phyloP scores from a whole-genome alignment of 129 eudicot genomes.

The Escallonia rubra region DNA sequence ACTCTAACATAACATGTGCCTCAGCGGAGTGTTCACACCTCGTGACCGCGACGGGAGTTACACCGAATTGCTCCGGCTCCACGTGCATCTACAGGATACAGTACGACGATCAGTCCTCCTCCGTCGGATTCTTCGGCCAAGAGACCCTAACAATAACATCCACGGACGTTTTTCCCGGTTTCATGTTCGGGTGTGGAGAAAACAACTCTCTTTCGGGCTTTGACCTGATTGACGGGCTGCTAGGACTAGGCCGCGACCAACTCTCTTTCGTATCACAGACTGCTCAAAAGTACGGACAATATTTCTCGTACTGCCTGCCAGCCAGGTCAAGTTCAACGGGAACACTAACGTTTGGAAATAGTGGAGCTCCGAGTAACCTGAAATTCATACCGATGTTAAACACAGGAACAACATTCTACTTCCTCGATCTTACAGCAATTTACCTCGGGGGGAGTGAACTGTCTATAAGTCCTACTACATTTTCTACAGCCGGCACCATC shows the following conservation, averaged over 20 bases:
- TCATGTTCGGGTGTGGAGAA: slow-evolving; percentile 26
- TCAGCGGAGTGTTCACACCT: slow-evolving; percentile 9
- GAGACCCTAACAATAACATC: slow-evolving; percentile 18
- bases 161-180: slow-evolving; percentile 9
- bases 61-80: slow-evolving; percentile 4
- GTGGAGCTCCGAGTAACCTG: neutral
- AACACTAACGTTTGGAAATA: slow-evolving; percentile 14
- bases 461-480: neutral
- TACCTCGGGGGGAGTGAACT: slow-evolving; percentile 6
- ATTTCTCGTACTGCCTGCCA: slow-evolving; percentile 29
- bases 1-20: slow-evolving; percentile 9
- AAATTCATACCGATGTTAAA: slow-evolving; percentile 24
- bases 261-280: slow-evolving; percentile 20
- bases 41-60: slow-evolving; percentile 5
- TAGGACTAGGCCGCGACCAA: slow-evolving; percentile 16
- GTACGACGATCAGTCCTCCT: slow-evolving; percentile 14
- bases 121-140: slow-evolving; percentile 10
- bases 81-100: slow-evolving; percentile 9
- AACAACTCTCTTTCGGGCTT: too few relatives aligned
- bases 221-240: slow-evolving; percentile 14
- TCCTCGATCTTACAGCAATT: slow-evolving; percentile 6
- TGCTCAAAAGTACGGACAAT: slow-evolving; percentile 17
- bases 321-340: slow-evolving; percentile 13
- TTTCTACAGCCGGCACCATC: slow-evolving; percentile 5
- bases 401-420: slow-evolving; percentile 11